Conservation (phyloP, 108 stramenopile species). For the Skeletonema marinoi region DNA sequence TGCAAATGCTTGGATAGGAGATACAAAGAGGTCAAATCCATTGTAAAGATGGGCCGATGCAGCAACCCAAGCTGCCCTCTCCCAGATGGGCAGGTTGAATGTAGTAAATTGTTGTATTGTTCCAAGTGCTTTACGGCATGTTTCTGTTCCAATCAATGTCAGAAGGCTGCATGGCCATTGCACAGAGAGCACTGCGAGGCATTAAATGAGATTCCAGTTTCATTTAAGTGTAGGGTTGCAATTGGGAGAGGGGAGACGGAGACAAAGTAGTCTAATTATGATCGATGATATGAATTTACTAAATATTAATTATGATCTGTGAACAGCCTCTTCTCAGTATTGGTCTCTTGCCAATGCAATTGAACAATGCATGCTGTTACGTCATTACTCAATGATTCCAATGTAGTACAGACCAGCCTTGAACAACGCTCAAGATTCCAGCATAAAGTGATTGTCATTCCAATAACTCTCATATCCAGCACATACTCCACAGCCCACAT, state of each 20-base stretch:
- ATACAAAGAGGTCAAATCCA: background rate
- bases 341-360: no score
- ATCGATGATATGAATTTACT: no score
- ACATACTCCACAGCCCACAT: conserved; percentile 35
- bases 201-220: no score
- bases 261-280: no score
- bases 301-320: no score
- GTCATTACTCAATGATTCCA: no score
- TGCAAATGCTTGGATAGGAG: background rate
- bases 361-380: no score
- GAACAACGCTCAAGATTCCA: conserved; percentile 24
- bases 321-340: no score
- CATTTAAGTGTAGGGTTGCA: no score
- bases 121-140: background rate
- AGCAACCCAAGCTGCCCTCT: background rate
- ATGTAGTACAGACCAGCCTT: no score
- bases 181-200: background rate
- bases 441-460: conserved; percentile 42
- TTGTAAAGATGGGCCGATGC: background rate
- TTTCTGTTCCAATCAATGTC: background rate
- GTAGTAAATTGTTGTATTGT: background rate
- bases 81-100: background rate
- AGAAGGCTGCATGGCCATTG: background rate
- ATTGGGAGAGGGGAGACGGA: no score
- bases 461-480: conserved; percentile 47